Base-by-base conservation (phyloP, 441 rosid species). In the Jatropha podagrica region DNA sequence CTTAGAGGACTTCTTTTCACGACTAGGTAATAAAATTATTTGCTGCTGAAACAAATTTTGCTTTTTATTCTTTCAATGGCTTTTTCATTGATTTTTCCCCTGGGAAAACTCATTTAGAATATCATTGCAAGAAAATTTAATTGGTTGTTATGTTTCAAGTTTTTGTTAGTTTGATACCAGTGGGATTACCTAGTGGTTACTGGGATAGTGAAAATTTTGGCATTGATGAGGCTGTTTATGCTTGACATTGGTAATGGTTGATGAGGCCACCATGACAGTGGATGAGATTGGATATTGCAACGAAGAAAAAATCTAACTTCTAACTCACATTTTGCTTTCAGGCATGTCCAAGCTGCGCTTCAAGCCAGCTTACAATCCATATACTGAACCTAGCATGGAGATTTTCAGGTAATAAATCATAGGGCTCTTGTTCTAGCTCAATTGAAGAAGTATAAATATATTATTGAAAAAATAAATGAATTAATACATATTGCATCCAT, bases 321-420 rank as follows among this genome's bases (percentile, higher is more conserved):
- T 38, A 62, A 62, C 40, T 32, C 40, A 51, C 37, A 38, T 65
- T 61, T 68, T 72, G 52, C 61, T 81, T 65, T 69, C 81, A 93
- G 99, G 99, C 69, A 95, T 93, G 97, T 86, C 94, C 4, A 89
- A 92, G 71, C 83, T 95, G 75, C 88, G 85, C 13, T 95, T 95
- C 91, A 95, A 91, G 88, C 97, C 95, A 82, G 96, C 99, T 58
- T 95, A 93, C 84, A 95, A 95, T 82, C 99, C 99, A 12, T 95
- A 95, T 69, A 95, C 99, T 0, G 98, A 95, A 75, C 99, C 99
- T 41, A 93, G 98, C 86, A 93, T 95, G 98, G 98, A 93, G 82
- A 90, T 95, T 69, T 92, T 92, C 89, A 93, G 98, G 99, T 93
- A 83, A 70, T 40, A 56, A 65, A 14, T 65, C 23, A 46, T 48